Conservation (phyloP, 23 red algal genomes). For the Gracilaria vermiculophylla region DNA sequence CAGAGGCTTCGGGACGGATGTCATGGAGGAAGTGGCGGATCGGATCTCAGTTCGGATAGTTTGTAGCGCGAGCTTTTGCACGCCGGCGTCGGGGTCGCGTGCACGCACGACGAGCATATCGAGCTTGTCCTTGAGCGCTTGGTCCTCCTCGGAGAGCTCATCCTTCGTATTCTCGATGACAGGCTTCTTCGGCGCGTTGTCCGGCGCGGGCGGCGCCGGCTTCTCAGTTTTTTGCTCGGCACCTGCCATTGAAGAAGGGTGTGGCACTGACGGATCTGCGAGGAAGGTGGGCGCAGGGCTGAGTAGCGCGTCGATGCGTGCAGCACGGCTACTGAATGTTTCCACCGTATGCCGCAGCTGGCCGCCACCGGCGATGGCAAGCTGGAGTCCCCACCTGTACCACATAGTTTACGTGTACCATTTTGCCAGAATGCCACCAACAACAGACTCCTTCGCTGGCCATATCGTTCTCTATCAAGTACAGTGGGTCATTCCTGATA, state of each 20-base stretch:
- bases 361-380: too few relatives aligned
- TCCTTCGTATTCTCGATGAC: background rate
- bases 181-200: conserved; percentile 24
- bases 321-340: too few relatives aligned
- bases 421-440: too few relatives aligned
- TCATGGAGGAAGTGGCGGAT: conserved; percentile 97
- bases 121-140: conserved; percentile 86
- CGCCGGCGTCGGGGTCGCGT: conserved; percentile 63
- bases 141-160: conserved; percentile 95
- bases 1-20: conserved; percentile 97
- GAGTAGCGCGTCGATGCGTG: too few relatives aligned
- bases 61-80: conserved; percentile 82
- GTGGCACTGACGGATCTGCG: background rate
- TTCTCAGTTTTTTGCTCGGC: background rate
- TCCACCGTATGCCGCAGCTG: too few relatives aligned
- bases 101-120: conserved; percentile 85
- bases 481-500: too few relatives aligned
- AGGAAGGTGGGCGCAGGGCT: too few relatives aligned
- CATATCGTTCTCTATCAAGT: too few relatives aligned
- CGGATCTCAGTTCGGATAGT: conserved; percentile 88
- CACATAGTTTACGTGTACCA: too few relatives aligned
- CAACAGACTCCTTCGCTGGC: too few relatives aligned
- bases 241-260: background rate
- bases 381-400: too few relatives aligned
- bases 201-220: conserved; percentile 2